These are phyloP conservation scores for Cutaneotrichosporon dermatis DNA, from an alignment of 1,284 basidiomycete species.

Conservation along the genomic window DNA sequence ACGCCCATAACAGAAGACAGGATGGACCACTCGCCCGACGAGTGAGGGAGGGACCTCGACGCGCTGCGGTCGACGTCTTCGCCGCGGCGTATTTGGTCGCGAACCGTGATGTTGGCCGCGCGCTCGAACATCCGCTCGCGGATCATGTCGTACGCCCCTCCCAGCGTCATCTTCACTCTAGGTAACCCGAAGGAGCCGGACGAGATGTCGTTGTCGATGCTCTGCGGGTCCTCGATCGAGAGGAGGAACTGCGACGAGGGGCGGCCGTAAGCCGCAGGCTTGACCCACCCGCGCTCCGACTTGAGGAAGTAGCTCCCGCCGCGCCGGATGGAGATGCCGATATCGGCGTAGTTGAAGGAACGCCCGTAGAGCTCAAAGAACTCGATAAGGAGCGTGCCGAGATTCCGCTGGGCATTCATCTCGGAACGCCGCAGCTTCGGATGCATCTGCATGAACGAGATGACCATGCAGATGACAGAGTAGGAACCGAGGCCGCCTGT, in stretches of 20 bases:
- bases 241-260: constrained; percentile 53
- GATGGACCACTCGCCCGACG: constrained; percentile 62
- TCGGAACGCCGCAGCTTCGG: constrained; percentile 85
- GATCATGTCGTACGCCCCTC: constrained; percentile 81
- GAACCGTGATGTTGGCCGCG: constrained; percentile 24
- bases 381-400: constrained; percentile 89
- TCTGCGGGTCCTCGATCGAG: constrained; percentile 92
- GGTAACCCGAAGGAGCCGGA: constrained; percentile 78
- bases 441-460: constrained; percentile 94
- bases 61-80: too few relatives aligned
- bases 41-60: too few relatives aligned
- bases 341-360: constrained; percentile 84
- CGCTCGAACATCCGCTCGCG: constrained; percentile 52
- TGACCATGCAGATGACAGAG: constrained; percentile 84
- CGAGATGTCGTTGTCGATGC: constrained; percentile 88
- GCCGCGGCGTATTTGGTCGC: background rate
- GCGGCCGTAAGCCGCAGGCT: constrained; percentile 50
- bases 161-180: constrained; percentile 74
- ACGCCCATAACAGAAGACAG: constrained; percentile 75
- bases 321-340: constrained; percentile 81
- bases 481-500: constrained; percentile 93
- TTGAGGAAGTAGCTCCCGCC: constrained; percentile 84
- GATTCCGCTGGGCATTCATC: constrained; percentile 78
- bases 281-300: constrained; percentile 69
- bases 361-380: constrained; percentile 67